These are phyloP conservation scores for Gentiana macrophylla DNA, from an alignment of 257 asterid species.

Conservation along the genomic window DNA sequence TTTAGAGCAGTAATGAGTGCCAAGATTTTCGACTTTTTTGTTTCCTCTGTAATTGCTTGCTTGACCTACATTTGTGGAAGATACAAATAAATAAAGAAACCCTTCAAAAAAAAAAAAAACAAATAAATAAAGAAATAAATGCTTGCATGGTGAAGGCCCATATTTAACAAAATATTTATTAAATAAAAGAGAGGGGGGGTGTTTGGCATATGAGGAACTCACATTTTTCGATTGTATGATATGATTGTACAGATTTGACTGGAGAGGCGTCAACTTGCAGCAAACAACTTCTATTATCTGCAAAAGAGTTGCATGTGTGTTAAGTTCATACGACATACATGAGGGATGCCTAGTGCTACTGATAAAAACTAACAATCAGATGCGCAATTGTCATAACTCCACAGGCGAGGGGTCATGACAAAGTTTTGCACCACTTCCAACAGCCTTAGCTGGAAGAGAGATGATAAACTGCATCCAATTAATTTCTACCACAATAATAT, in stretches of 20 bases:
- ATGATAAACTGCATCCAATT: no score
- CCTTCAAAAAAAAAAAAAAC: no score
- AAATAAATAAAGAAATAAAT: no score
- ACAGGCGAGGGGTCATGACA: no score
- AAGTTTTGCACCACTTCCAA: no score
- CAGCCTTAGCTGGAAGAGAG: no score
- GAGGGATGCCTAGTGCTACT: no score
- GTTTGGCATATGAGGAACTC: conserved; percentile 10
- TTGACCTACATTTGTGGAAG: conserved; percentile 46
- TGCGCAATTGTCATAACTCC: no score
- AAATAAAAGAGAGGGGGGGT: background rate
- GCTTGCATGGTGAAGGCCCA: background rate
- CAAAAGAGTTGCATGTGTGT: conserved; percentile 6
- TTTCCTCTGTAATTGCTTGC: conserved; percentile 80
- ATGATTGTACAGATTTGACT: conserved; percentile 71
- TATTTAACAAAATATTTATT: conserved; percentile 7
- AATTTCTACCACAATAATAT: no score
- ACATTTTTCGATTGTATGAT: conserved; percentile 96
- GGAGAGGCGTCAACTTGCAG: conserved; percentile 92
- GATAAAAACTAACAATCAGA: no score
- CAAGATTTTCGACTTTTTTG: conserved; percentile 67
- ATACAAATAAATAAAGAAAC: no score
- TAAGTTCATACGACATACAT: no score
- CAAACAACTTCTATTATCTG: conserved; percentile 93
- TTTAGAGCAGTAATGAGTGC: conserved; percentile 92